phyloP scores from a whole-genome alignment of 768 basidiomycete species.

The Russula sp. region DNA sequence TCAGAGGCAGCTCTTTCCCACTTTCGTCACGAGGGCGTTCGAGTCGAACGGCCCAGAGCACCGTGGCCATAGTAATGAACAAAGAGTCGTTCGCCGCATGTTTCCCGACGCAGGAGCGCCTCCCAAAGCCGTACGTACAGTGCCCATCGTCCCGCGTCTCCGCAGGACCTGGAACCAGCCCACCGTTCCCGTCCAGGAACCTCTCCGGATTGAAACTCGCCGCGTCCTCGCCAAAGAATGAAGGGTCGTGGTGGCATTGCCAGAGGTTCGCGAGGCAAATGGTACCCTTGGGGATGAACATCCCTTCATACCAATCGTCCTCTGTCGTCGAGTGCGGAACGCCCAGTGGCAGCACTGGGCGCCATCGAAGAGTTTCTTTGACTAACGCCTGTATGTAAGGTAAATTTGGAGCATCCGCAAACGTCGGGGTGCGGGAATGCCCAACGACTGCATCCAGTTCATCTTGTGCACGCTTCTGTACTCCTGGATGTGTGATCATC shows the following conservation, averaged over 20 bases:
- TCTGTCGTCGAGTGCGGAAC: constrained; percentile 9
- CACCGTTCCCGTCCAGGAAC: constrained; percentile 10
- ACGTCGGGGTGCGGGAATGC: background rate
- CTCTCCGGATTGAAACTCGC: constrained; percentile 22
- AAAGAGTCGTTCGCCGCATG: constrained; percentile 18
- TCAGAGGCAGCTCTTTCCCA: constrained; percentile 8
- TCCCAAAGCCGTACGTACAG: constrained; percentile 15
- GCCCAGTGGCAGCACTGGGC: background rate
- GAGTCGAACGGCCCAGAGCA: constrained; percentile 21
- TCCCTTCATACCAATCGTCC: constrained; percentile 27
- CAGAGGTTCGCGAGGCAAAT: constrained; percentile 27
- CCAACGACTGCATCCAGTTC: constrained; percentile 9
- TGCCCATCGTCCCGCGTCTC: constrained; percentile 17
- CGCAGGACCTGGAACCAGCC: background rate
- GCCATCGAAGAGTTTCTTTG: constrained; percentile 13
- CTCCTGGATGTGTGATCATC: constrained; percentile 17
- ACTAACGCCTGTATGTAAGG: constrained; percentile 4
- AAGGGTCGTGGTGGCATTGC: constrained; percentile 5
- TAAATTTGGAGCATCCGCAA: background rate
- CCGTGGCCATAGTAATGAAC: constrained; percentile 21
- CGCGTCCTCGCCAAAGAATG: constrained; percentile 17
- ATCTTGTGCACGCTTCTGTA: constrained; percentile 10
- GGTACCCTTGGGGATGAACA: constrained; percentile 31
- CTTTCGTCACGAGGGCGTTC: constrained; percentile 4
- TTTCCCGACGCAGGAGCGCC: constrained; percentile 20